phyloP scores from a whole-genome alignment of 768 basidiomycete genomes.

The Hysterangium stoloniferum region DNA sequence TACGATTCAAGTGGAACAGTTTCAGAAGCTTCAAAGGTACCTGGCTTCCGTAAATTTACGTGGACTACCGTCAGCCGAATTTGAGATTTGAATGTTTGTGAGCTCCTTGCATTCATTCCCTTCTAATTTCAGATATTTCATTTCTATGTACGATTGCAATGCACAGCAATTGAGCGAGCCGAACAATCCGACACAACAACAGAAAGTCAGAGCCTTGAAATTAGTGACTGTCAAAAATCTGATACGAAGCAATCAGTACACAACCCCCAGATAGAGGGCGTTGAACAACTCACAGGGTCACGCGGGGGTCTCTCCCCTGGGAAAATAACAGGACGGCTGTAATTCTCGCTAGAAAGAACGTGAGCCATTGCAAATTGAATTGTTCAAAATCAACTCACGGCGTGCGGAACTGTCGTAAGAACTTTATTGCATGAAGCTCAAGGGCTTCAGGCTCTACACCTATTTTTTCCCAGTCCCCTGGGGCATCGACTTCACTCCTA shows the following conservation, averaged over 20 bases:
- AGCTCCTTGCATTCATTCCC: too few species aligned
- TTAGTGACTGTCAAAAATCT: background rate
- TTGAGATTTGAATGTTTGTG: background rate
- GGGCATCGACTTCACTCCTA: constrained; percentile 36
- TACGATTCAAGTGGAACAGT: too few species aligned
- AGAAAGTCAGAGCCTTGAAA: background rate
- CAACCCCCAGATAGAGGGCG: too few species aligned
- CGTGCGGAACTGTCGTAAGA: constrained; percentile 82
- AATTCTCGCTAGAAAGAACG: constrained; percentile 46
- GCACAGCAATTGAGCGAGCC: background rate
- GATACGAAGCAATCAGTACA: too few species aligned
- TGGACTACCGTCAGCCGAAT: background rate
- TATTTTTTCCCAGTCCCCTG: constrained; percentile 77
- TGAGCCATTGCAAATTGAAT: constrained; percentile 8
- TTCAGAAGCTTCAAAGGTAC: background rate
- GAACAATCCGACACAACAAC: background rate
- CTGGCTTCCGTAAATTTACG: background rate
- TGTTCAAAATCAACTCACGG: constrained; percentile 51
- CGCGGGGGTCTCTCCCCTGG: constrained; percentile 26
- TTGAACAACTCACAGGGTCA: background rate
- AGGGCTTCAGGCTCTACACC: constrained; percentile 78
- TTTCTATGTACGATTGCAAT: too few species aligned
- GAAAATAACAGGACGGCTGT: constrained; percentile 57
- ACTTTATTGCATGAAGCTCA: constrained; percentile 81
- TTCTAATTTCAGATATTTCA: too few species aligned